Evolutionary conservation across 1,139 yeast genomes (phyloP).

Genomic region (Pichia sp.): DNA sequence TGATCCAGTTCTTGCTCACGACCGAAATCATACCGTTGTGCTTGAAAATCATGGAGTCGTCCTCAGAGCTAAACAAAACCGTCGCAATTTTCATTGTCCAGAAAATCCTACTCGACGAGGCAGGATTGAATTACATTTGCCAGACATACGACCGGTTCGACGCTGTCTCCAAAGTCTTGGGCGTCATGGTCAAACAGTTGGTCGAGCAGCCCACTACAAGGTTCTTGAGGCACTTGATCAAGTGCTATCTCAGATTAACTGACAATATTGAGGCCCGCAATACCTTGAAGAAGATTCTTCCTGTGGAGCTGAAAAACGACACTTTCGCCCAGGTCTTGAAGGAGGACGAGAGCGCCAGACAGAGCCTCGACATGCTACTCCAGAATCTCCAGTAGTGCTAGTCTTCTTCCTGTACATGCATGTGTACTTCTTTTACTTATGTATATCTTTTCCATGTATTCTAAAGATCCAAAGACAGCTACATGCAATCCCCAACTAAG

Average conservation of each 20-base stretch:
- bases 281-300: constrained; percentile 77
- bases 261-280: constrained; percentile 90
- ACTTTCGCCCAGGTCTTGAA: constrained; percentile 75
- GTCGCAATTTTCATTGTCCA: constrained; percentile 95
- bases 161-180: constrained; percentile 86
- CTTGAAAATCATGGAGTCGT: constrained; percentile 89
- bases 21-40: constrained; percentile 96
- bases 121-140: constrained; percentile 86
- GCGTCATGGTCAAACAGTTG: constrained; percentile 85
- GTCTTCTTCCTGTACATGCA: background rate
- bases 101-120: constrained; percentile 85
- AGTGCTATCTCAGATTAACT: constrained; percentile 86
- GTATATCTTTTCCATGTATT: background rate
- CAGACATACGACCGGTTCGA: constrained; percentile 93
- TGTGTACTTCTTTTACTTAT: background rate
- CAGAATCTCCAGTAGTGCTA: constrained; percentile 45
- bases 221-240: constrained; percentile 83
- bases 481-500: no score
- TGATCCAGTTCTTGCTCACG: constrained; percentile 79
- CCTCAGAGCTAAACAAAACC: constrained; percentile 89
- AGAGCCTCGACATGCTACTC: constrained; percentile 80
- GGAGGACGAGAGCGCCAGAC: constrained; percentile 85
- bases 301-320: constrained; percentile 87
- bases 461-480: no score
- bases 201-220: constrained; percentile 70